These are phyloP conservation scores for Ulmus americana DNA, from an alignment of 331 rosid species.

Conservation along the genomic window DNA sequence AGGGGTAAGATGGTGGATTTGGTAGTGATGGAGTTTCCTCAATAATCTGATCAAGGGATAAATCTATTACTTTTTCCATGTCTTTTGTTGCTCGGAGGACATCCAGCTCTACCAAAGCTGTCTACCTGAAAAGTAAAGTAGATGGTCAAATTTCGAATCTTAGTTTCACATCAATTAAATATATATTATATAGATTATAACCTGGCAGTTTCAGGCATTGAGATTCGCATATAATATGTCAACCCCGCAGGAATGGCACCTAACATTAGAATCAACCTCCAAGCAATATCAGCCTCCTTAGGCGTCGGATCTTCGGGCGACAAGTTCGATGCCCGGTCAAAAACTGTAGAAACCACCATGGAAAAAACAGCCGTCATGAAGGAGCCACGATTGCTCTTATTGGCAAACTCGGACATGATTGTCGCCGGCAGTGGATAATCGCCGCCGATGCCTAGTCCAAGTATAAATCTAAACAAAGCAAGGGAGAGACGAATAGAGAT, in stretches of 20 bases:
- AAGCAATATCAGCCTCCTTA: conserved; percentile 47
- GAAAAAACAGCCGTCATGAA: conserved; percentile 74
- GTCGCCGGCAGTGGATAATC: conserved; percentile 72
- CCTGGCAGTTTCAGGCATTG: conserved; percentile 90
- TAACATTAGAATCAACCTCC: conserved; percentile 68
- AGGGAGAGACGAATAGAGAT: conserved; percentile 41
- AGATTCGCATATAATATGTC: conserved; percentile 76
- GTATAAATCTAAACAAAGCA: conserved; percentile 50
- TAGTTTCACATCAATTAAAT: too few species aligned
- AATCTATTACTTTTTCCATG: conserved; percentile 63
- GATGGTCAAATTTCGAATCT: too few species aligned
- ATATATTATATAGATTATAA: neutral
- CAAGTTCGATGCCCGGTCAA: conserved; percentile 12
- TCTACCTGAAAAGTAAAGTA: conserved; percentile 33
- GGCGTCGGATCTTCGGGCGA: conserved; percentile 23
- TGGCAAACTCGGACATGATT: conserved; percentile 80
- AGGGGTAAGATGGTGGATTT: neutral
- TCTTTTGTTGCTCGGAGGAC: conserved; percentile 58
- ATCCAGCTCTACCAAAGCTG: conserved; percentile 64
- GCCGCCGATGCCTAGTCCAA: conserved; percentile 71
- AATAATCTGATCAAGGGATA: conserved; percentile 32
- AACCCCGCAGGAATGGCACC: conserved; percentile 62
- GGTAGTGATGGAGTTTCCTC: conserved; percentile 30
- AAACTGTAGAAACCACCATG: conserved; percentile 40
- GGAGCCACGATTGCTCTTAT: conserved; percentile 61